A percentile compares a stretch with the other conserved stretches of the same genome.
Conservation (phyloP, 176 grass and related monocot genomes). For the Paspalum vaginatum region DNA sequence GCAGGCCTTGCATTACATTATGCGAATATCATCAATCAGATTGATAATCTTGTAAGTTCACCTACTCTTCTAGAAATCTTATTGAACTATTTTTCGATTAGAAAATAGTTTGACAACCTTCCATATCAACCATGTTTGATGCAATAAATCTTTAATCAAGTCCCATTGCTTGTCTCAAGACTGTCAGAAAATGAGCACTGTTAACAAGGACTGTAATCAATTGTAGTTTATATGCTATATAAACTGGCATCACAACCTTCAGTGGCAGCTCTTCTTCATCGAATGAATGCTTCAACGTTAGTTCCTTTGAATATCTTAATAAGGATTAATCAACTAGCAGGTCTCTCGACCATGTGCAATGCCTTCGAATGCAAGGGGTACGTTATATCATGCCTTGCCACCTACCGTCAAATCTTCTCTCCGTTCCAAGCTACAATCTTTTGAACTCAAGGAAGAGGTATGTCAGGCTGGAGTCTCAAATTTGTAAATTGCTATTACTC, state of each 20-base stretch:
- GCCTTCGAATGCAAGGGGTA: slow-evolving; percentile 66
- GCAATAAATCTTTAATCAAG: slow-evolving; percentile 25
- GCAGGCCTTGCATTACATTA: slow-evolving; percentile 96
- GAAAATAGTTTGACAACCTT: slow-evolving; percentile 17
- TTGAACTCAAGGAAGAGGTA: slow-evolving; percentile 93
- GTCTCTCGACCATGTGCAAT: slow-evolving; percentile 75
- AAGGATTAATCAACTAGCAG: slow-evolving; percentile 47
- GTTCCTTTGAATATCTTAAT: slow-evolving; percentile 40
- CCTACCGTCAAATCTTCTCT: slow-evolving; percentile 77
- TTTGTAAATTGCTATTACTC: slow-evolving; percentile 13
- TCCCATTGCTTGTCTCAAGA: slow-evolving; percentile 22
- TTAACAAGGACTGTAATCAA: slow-evolving; percentile 25
- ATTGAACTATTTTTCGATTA: slow-evolving; percentile 27
- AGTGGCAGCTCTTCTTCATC: slow-evolving; percentile 3
- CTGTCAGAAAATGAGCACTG: slow-evolving; percentile 20
- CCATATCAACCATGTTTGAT: slow-evolving; percentile 17
- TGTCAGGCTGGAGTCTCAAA: slow-evolving; percentile 30
- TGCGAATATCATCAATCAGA: slow-evolving; percentile 94
- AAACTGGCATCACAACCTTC: not conserved
- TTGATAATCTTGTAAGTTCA: slow-evolving; percentile 92
- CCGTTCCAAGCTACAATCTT: slow-evolving; percentile 62
- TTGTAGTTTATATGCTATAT: slow-evolving; percentile 26
- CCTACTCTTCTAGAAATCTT: slow-evolving; percentile 27
- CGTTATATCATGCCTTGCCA: slow-evolving; percentile 88
- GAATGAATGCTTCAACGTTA: slow-evolving; percentile 32